Base-by-base conservation (phyloP, 495 filamentous ascomycete genomes). In the Pseudevernia furfuracea region DNA sequence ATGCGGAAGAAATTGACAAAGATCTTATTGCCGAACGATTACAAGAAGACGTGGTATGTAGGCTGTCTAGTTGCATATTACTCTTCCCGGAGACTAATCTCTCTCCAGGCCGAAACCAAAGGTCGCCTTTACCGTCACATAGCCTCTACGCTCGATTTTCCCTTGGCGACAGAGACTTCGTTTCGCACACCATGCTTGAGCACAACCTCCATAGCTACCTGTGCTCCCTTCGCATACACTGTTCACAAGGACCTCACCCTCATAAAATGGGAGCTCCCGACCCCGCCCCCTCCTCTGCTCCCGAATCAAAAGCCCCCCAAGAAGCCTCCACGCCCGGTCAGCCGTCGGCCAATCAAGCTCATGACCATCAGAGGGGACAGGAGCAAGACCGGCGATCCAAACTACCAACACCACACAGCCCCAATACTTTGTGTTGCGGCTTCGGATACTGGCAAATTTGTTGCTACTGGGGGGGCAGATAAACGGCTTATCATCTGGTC, bases 1-100 rank as follows among this genome's bases (percentile, higher is more conserved):
- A 98, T 77, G 94, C 94, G 5, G 92, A 86, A 65, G 87, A 97
- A 25, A 90, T 98, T 53, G 94, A 97, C 75, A 80, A 87, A 52
- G 92, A 97, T 68, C 79, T 96, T 58, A 94, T 97, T 70, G 91
- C 94, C 9, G 87, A 93, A 70, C 80, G 93, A 65, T 76, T 97
- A 64, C 86, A 92, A 73, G 89, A 97, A 76, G 94, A 96, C 73
- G 91, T 91, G 52, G 49, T 53, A 53, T 53, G 49, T 32, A 53
- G 5, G 4, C 4, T 32, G 49, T 32, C 49, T 14, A 30, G 19
- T 30, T 32, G 25, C 49, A 19, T 14, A 32, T 32, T 32, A 28
- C 12, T 14, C 49, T 53, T 53, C 3, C 15, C 49, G 28, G 25
- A 30, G 17, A 4, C 49, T 53, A 17, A 53, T 32, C 15, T 25